phyloP scores from a whole-genome alignment of 257 asterid species.

The Buddleja alternifolia region DNA sequence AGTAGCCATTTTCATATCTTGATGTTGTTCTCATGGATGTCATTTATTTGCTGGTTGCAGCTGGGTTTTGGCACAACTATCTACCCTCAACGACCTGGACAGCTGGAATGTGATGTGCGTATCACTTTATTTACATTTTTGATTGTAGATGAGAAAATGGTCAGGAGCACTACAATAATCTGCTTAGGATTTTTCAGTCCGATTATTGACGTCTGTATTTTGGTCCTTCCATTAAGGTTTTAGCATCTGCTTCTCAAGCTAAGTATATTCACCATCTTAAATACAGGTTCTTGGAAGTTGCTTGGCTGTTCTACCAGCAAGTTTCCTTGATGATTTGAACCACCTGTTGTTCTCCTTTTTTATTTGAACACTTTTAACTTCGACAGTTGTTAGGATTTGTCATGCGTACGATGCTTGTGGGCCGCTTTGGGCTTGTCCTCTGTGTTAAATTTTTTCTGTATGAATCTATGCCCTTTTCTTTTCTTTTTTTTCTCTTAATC shows the following conservation, averaged over 20 bases:
- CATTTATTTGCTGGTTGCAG: conserved; percentile 57
- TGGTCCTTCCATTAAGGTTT: neutral
- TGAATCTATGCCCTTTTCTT: conserved; percentile 12
- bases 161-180: neutral
- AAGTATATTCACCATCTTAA: too few relatives aligned
- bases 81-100: conserved; percentile 94
- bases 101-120: conserved; percentile 90
- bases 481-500: neutral
- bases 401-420: conserved; percentile 17
- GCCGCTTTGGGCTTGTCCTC: conserved; percentile 13
- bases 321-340: conserved; percentile 16
- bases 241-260: too few relatives aligned
- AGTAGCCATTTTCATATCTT: conserved; percentile 23
- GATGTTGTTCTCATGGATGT: conserved; percentile 20
- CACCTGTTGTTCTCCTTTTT: conserved; percentile 19
- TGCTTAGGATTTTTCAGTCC: conserved; percentile 2
- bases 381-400: conserved; percentile 11
- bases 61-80: conserved; percentile 62
- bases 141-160: neutral
- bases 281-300: conserved; percentile 24
- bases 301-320: neutral
- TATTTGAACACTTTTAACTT: neutral
- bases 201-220: conserved; percentile 19
- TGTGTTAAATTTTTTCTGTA: conserved; percentile 4
- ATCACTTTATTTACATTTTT: conserved; percentile 21